Conservation (phyloP, 2,329 filamentous ascomycete genomes). For the Clonostachys sp. region DNA sequence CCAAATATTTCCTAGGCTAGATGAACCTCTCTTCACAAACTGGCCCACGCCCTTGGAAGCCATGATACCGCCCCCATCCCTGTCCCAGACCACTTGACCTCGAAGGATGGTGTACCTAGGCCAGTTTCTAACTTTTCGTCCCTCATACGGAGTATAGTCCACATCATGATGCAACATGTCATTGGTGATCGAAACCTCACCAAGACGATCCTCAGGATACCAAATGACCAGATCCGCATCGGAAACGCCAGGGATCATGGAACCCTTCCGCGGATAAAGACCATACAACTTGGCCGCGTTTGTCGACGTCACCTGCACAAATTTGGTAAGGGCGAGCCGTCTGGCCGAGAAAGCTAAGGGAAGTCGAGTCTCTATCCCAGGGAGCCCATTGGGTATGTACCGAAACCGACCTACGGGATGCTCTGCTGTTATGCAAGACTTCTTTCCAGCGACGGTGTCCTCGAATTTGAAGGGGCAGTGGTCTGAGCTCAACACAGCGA, state of each 20-base stretch:
- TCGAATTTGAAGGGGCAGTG: conserved; percentile 46
- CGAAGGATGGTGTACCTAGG: conserved; percentile 56
- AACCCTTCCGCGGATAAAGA: conserved; percentile 44
- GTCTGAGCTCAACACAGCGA: conserved; percentile 42
- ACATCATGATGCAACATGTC: conserved; percentile 54
- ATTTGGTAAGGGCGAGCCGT: conserved; percentile 37
- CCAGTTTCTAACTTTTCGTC: conserved; percentile 52
- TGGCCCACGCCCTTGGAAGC: conserved; percentile 41
- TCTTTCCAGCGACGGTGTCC: conserved; percentile 38
- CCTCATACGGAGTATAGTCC: conserved; percentile 61
- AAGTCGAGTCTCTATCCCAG: conserved; percentile 53
- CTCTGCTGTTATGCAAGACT: conserved; percentile 31
- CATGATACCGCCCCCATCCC: conserved; percentile 42
- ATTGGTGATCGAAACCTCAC: conserved; percentile 36
- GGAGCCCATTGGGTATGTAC: conserved; percentile 53
- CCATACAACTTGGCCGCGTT: conserved; percentile 56
- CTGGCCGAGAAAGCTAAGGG: conserved; percentile 34
- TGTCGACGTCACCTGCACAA: conserved; percentile 49
- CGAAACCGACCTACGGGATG: conserved; percentile 41
- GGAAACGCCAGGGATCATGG: conserved; percentile 39
- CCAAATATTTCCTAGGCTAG: conserved; percentile 1
- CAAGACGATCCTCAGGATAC: conserved; percentile 39
- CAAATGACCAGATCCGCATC: conserved; percentile 56
- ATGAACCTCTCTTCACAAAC: conserved; percentile 33
- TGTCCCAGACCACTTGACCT: conserved; percentile 54